These are phyloP conservation scores for Zygosaccharomyces bailii DNA, from an alignment of 805 yeast genomes.

Conservation along the genomic window DNA sequence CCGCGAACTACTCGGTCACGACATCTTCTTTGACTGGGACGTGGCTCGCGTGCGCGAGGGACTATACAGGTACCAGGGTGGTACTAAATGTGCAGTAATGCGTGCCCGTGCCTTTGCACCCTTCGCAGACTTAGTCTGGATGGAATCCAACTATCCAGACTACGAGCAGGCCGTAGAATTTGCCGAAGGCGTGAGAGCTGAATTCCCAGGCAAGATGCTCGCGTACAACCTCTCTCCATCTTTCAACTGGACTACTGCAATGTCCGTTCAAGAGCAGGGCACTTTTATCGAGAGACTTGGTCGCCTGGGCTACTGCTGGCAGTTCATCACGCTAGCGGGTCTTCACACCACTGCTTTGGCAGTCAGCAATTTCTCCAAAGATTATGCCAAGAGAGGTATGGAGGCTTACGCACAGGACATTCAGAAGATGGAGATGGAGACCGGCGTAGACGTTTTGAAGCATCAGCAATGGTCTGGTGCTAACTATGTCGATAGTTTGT, in stretches of 20 bases:
- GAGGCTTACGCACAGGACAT: constrained; percentile 88
- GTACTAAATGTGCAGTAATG: constrained; percentile 95
- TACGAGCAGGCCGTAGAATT: constrained; percentile 90
- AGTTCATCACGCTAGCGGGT: constrained; percentile 95
- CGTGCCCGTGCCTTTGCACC: constrained; percentile 95
- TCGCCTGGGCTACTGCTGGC: constrained; percentile 93
- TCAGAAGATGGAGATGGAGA: constrained; percentile 83
- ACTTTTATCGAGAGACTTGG: constrained; percentile 85
- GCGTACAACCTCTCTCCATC: constrained; percentile 96
- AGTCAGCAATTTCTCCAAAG: constrained; percentile 76
- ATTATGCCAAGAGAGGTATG: constrained; percentile 83
- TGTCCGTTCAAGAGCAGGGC: constrained; percentile 82
- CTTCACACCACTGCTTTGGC: constrained; percentile 94
- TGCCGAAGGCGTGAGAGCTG: constrained; percentile 81
- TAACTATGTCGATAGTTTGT: constrained; percentile 86
- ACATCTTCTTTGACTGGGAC: constrained; percentile 91
- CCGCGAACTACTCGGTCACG: constrained; percentile 70
- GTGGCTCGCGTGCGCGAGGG: constrained; percentile 94
- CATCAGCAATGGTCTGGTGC: constrained; percentile 99
- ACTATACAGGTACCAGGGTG: constrained; percentile 92
- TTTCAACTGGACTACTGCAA: constrained; percentile 96
- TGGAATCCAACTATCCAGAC: constrained; percentile 96
- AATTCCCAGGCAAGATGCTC: constrained; percentile 88
- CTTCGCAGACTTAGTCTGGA: constrained; percentile 94
- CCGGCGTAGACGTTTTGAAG: constrained; percentile 90